Evolutionary conservation across 352 stramenopile genomes (phyloP).

Genomic region (Phytophthora fragariae): DNA sequence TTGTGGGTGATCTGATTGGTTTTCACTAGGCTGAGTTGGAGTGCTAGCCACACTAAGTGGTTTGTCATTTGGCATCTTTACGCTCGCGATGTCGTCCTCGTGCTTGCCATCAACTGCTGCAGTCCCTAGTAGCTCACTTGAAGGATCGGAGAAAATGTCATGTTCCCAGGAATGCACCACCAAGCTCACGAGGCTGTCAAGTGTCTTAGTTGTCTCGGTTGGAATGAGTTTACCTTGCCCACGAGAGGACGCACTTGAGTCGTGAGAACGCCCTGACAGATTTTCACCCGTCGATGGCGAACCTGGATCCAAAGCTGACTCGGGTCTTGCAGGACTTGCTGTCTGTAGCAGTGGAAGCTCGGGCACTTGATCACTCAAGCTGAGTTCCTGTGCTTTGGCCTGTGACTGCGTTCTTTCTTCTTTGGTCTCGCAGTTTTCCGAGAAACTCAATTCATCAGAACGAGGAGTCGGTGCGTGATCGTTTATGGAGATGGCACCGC

Average conservation of each 20-base stretch:
- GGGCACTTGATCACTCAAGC: slow-evolving; percentile 4
- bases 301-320: neutral
- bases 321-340: slow-evolving; percentile 14
- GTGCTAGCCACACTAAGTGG: neutral
- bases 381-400: neutral
- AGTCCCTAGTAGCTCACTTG: neutral
- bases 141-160: slow-evolving; percentile 27
- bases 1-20: neutral
- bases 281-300: neutral
- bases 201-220: slow-evolving; percentile 29
- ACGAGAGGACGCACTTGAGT: slow-evolving; percentile 2
- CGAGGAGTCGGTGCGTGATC: neutral
- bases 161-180: slow-evolving; percentile 63
- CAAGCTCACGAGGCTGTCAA: slow-evolving; percentile 56
- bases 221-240: neutral
- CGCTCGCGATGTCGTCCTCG: slow-evolving; percentile 4
- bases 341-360: slow-evolving; percentile 13
- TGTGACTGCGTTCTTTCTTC: neutral
- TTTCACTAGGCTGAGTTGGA: neutral
- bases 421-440: slow-evolving; percentile 6
- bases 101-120: neutral
- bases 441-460: neutral
- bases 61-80: neutral
- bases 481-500: neutral
- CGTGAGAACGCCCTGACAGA: neutral